phyloP scores from a whole-genome alignment of 2,329 filamentous ascomycete genomes.

The Zymoseptoria ardabiliae region DNA sequence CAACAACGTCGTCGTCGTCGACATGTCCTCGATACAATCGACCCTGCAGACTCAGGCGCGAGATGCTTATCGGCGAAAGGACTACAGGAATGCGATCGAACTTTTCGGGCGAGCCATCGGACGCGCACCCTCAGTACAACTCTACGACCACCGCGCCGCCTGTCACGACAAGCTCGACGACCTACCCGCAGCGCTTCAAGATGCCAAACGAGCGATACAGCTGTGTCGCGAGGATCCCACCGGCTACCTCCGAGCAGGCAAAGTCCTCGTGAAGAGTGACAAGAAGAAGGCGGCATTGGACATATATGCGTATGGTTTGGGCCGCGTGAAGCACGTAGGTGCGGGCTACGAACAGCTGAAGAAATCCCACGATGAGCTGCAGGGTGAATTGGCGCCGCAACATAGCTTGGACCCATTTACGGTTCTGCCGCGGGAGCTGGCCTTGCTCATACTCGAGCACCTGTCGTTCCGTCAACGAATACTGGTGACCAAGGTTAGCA shows the following conservation, averaged over 20 bases:
- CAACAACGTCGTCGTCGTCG: constrained; percentile 1
- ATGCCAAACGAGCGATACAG: constrained; percentile 52
- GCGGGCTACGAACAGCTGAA: constrained; percentile 23
- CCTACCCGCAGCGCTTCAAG: constrained; percentile 45
- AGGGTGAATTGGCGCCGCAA: constrained; percentile 34
- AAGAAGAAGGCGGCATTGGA: constrained; percentile 48
- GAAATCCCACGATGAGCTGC: constrained; percentile 41
- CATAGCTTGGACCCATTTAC: constrained; percentile 46
- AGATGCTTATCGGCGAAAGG: constrained; percentile 36
- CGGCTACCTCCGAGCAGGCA: constrained; percentile 52
- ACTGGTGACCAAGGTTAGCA: constrained; percentile 47
- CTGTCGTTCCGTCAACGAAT: constrained; percentile 45
- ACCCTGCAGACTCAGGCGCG: constrained; percentile 34
- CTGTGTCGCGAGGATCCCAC: constrained; percentile 44
- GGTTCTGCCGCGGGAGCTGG: constrained; percentile 48
- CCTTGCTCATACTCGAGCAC: constrained; percentile 44
- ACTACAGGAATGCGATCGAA: constrained; percentile 38
- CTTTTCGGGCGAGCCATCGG: constrained; percentile 26
- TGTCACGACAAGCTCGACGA: constrained; percentile 47
- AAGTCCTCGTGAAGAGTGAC: constrained; percentile 41
- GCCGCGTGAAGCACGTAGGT: constrained; percentile 40
- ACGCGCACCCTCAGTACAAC: constrained; percentile 25
- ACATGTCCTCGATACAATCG: not conserved
- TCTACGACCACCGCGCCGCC: constrained; percentile 51
- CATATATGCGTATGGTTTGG: constrained; percentile 53